Conservation (phyloP, 768 basidiomycete species). For the Serendipita sp. region DNA sequence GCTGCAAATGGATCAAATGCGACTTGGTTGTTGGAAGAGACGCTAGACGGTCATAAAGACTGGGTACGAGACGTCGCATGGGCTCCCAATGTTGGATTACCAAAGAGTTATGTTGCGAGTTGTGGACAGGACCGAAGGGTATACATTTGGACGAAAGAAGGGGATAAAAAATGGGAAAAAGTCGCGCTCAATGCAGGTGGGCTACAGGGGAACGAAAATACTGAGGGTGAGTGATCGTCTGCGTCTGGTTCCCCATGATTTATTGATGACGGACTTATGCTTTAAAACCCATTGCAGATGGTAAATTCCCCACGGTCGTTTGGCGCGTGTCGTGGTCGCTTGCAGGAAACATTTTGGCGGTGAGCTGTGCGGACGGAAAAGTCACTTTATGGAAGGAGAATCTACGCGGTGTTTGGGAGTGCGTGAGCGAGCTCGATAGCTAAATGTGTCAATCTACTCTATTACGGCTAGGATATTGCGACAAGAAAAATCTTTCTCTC, state of each 20-base stretch:
- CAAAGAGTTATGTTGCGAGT: constrained; percentile 82
- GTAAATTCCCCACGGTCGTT: constrained; percentile 90
- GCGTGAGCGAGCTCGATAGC: constrained; percentile 87
- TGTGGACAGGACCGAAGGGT: constrained; percentile 56
- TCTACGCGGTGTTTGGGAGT: constrained; percentile 87
- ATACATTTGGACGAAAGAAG: constrained; percentile 80
- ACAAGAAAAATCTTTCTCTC: too few relatives aligned
- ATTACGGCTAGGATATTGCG: not conserved
- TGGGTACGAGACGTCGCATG: constrained; percentile 99
- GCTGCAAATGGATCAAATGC: not conserved
- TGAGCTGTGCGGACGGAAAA: constrained; percentile 95
- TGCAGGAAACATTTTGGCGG: constrained; percentile 88
- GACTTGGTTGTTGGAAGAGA: constrained; percentile 79
- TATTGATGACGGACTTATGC: too few relatives aligned
- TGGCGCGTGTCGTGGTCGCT: constrained; percentile 99
- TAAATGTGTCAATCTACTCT: constrained; percentile 20
- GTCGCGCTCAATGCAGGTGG: constrained; percentile 52
- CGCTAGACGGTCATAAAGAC: constrained; percentile 81
- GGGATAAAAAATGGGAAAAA: constrained; percentile 62
- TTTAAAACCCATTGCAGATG: constrained; percentile 19
- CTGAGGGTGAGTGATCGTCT: not conserved
- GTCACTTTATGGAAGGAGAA: constrained; percentile 98
- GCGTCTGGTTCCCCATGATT: too few relatives aligned
- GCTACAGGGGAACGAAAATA: not conserved
- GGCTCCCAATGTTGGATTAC: constrained; percentile 93